phyloP scores from a whole-genome alignment of 208 protist species.

The Wallacemonas sp. region DNA sequence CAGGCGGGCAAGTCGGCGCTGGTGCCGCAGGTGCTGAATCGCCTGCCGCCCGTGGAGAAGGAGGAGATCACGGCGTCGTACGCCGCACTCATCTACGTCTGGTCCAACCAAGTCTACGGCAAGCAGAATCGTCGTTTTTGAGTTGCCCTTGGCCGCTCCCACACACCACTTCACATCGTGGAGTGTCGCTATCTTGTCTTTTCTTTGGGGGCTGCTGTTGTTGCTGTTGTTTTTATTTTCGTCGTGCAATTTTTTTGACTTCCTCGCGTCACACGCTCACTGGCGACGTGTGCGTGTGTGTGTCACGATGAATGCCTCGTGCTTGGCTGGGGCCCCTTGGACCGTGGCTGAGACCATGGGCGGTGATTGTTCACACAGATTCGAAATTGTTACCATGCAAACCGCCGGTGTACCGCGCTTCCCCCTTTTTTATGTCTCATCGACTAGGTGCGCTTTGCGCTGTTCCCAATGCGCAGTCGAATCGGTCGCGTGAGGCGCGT shows the following conservation, averaged over 20 bases:
- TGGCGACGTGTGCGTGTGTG: too few species aligned
- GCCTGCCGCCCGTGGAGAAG: constrained; percentile 64
- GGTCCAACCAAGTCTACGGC: constrained; percentile 64
- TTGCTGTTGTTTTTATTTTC: neutral
- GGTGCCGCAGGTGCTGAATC: constrained; percentile 55
- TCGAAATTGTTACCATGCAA: too few species aligned
- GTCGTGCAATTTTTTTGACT: neutral
- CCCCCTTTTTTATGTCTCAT: too few species aligned
- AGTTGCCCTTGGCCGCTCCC: neutral
- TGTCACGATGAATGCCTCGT: too few species aligned
- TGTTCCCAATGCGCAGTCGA: too few species aligned
- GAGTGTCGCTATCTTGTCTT: neutral
- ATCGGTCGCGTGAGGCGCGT: too few species aligned
- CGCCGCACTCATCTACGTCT: constrained; percentile 83
- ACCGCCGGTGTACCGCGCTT: too few species aligned
- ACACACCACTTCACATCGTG: neutral
- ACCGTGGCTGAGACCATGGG: too few species aligned
- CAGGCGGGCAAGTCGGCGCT: constrained; percentile 62
- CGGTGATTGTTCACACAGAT: too few species aligned
- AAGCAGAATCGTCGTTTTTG: constrained; percentile 32
- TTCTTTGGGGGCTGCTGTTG: neutral
- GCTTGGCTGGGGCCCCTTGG: too few species aligned
- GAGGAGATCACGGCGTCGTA: constrained; percentile 86
- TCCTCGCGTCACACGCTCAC: too few species aligned
- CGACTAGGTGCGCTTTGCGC: too few species aligned